These are phyloP conservation scores for Tricholoma terreum DNA, from an alignment of 768 basidiomycete species.

Conservation along the genomic window DNA sequence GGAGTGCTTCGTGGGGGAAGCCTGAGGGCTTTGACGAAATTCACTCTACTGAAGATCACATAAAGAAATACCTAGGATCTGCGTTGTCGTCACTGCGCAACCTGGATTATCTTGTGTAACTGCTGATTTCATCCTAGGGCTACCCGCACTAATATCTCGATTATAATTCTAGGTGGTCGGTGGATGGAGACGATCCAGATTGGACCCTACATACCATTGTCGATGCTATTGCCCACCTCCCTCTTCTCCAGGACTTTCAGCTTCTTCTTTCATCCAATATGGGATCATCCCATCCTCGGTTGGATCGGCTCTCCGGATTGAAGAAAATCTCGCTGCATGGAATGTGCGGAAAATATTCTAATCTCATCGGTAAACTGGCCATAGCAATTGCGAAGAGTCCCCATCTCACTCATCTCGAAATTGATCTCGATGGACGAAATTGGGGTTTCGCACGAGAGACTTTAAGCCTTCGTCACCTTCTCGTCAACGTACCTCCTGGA, in stretches of 20 bases:
- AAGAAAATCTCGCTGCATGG: neutral
- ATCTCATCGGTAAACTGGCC: neutral
- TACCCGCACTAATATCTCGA: neutral
- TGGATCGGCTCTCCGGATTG: neutral
- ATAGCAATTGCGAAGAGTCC: neutral
- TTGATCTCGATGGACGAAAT: neutral
- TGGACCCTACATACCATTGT: neutral
- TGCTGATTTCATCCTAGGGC: neutral
- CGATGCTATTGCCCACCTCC: neutral
- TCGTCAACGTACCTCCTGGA: neutral
- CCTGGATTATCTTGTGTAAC: neutral
- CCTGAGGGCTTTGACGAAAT: no score
- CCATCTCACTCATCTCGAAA: neutral
- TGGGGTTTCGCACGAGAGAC: neutral
- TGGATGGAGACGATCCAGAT: neutral
- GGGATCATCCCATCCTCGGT: neutral
- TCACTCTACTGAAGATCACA: neutral
- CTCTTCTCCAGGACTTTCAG: neutral
- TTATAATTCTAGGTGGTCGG: neutral
- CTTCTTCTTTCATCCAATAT: neutral
- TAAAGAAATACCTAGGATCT: neutral
- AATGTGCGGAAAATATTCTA: neutral
- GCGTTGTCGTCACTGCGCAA: neutral
- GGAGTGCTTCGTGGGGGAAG: no score
- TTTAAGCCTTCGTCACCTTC: neutral